Base-by-base conservation (phyloP, 2,329 filamentous ascomycete species). In the Talaromyces sp. region DNA sequence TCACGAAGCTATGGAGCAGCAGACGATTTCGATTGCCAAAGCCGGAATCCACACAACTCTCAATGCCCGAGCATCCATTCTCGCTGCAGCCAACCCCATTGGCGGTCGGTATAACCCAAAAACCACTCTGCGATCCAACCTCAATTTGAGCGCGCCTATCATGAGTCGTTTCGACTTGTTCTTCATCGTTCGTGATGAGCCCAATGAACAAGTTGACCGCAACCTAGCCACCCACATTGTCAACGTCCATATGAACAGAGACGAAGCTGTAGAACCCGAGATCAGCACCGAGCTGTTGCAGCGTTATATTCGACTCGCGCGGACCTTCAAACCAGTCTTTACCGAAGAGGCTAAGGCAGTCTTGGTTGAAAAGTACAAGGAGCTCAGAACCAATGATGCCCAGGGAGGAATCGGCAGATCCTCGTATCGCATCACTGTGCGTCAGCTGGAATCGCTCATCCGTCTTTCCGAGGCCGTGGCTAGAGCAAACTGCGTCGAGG, bases 1-100 rank as follows among this genome's bases (percentile, higher is more conserved):
- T 70, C 95, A 99, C 84, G 95, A 99, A 86, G 95, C 95, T 62
- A 99, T 99, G 95, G 95, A 99, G 84, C 95, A 99, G 80, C 95
- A 99, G 78, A 99, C 95, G 5, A 99, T 99, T 66, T 97, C 92
- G 9, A 99, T 99, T 70, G 93, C 95, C 62, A 99, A 99, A 78
- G 95, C 95, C 5, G 95, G 95, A 70, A 99, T 99, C 62, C 95
- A 99, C 74, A 96, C 95, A 4, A 99, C 95, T 0, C 84, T 99
- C 52, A 99, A 99, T 71, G 95, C 95, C 2, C 87, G 95, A 59
- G 97, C 95, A 0, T 95, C 89, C 53, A 98, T 99, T 69, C 87
- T 99, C 17, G 95, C 95, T 0, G 95, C 95, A 7, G 95, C 95
- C 31, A 99, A 99, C 75, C 95, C 95, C 0, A 91, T 99, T 4